Evolutionary conservation across 2,329 filamentous ascomycete genomes (phyloP).

Genomic region (Dothideomycetes sp.): DNA sequence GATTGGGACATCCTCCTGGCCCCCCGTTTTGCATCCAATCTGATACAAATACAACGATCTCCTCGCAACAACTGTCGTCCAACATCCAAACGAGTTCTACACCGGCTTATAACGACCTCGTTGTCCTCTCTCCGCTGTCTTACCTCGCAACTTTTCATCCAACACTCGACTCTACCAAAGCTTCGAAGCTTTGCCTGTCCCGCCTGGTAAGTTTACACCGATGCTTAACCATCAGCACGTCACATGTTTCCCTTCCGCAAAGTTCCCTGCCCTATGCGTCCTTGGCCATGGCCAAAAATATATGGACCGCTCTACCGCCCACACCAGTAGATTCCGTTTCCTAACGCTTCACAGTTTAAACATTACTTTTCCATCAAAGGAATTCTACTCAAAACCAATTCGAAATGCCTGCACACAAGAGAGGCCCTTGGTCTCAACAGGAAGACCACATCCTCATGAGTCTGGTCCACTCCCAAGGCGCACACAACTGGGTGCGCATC

Average conservation of each 20-base stretch:
- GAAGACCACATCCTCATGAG: constrained; percentile 63
- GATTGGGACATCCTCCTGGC: constrained; percentile 7
- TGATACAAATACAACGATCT: constrained; percentile 9
- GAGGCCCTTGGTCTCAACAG: constrained; percentile 72
- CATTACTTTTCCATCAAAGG: constrained; percentile 18
- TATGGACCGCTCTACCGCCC: constrained; percentile 1
- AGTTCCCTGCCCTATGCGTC: neutral
- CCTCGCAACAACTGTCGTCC: constrained; percentile 8
- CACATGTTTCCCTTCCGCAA: neutral
- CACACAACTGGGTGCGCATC: constrained; percentile 85
- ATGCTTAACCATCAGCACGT: neutral
- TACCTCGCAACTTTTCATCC: constrained; percentile 2
- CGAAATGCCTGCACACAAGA: constrained; percentile 46
- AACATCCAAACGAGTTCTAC: constrained; percentile 8
- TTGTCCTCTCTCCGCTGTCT: constrained; percentile 9
- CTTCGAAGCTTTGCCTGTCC: neutral
- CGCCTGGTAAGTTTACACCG: neutral
- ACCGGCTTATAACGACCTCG: constrained; percentile 10
- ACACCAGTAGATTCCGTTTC: constrained; percentile 8
- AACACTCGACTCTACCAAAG: neutral
- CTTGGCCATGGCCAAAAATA: constrained; percentile 1
- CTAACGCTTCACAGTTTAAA: neutral
- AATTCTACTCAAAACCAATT: constrained; percentile 10
- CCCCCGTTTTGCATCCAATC: constrained; percentile 4
- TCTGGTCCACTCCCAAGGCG: constrained; percentile 60